Evolutionary conservation across 116 monocot species (phyloP).

Genomic region (Iris pallida): DNA sequence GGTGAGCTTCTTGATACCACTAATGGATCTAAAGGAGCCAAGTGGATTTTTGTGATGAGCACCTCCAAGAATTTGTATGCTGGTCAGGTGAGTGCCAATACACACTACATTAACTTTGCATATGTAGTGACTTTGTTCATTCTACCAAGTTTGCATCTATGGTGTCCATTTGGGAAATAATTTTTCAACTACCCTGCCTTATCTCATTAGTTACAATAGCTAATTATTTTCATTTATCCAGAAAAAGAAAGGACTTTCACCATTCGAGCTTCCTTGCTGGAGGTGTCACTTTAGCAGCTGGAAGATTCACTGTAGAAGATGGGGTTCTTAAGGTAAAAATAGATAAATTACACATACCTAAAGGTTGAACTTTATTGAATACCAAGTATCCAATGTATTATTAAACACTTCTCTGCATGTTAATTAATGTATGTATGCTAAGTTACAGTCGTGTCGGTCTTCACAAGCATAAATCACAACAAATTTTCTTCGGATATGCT

Average conservation of each 20-base stretch:
- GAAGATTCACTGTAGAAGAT: slow-evolving; percentile 51
- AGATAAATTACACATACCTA: background rate
- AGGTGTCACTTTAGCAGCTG: slow-evolving; percentile 74
- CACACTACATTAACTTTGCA: background rate
- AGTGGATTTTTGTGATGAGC: slow-evolving; percentile 93
- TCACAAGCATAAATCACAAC: too few species aligned
- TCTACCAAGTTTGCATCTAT: too few species aligned
- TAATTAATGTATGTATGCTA: too few species aligned
- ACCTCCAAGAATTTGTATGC: slow-evolving; percentile 59
- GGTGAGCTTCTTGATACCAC: slow-evolving; percentile 62
- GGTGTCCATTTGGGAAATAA: too few species aligned
- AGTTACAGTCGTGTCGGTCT: too few species aligned
- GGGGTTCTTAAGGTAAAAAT: slow-evolving; percentile 58
- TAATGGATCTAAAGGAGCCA: slow-evolving; percentile 29
- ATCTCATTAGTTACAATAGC: background rate
- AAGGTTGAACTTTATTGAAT: too few species aligned
- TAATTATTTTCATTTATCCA: slow-evolving; percentile 10
- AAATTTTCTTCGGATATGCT: too few species aligned
- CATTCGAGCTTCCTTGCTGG: slow-evolving; percentile 92
- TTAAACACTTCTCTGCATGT: too few species aligned
- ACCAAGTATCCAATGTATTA: too few species aligned
- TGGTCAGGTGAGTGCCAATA: slow-evolving; percentile 51
- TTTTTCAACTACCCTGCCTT: too few species aligned
- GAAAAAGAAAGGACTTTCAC: slow-evolving; percentile 85
- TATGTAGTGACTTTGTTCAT: too few species aligned